phyloP scores from a whole-genome alignment of 495 filamentous ascomycete species.

The Xylaria intraflava region DNA sequence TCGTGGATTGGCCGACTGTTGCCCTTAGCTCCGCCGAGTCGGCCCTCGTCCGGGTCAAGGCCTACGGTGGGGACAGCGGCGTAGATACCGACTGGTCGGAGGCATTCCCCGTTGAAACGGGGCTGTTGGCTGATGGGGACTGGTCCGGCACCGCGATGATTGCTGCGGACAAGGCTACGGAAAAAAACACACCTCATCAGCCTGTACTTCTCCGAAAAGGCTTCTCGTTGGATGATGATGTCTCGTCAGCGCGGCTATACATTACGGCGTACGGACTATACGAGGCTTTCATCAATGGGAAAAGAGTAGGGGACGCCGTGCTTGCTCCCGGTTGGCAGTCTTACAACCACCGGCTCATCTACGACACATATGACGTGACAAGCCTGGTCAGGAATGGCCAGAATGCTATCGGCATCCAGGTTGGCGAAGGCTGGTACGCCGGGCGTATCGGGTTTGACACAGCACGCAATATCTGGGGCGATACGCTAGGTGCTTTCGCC shows the following conservation, averaged over 20 bases:
- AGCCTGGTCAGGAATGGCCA: conserved; percentile 26
- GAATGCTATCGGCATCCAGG: conserved; percentile 44
- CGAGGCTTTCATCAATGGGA: conserved; percentile 44
- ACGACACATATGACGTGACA: conserved; percentile 48
- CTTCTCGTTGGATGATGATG: conserved; percentile 13
- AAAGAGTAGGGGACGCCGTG: conserved; percentile 33
- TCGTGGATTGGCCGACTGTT: conserved; percentile 46
- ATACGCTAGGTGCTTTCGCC: conserved; percentile 39
- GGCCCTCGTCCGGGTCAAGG: conserved; percentile 35
- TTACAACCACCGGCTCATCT: conserved; percentile 44
- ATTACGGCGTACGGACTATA: conserved; percentile 48
- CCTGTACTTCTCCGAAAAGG: conserved; percentile 21
- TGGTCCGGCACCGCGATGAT: conserved; percentile 38
- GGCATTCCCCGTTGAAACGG: conserved; percentile 32
- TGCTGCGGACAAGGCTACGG: conserved; percentile 20
- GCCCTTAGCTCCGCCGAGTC: conserved; percentile 37
- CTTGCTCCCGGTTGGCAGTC: conserved; percentile 51
- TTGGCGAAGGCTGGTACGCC: conserved; percentile 51
- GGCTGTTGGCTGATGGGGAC: conserved; percentile 29
- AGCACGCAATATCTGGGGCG: conserved; percentile 37
- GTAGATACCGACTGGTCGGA: conserved; percentile 35
- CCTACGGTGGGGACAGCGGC: conserved; percentile 20
- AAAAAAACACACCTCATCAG: conserved; percentile 14
- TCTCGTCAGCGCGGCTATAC: conserved; percentile 35
- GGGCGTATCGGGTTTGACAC: conserved; percentile 42